Evolutionary conservation across 805 yeast species (phyloP).

Genomic region (Sporopachydermia lactativora): DNA sequence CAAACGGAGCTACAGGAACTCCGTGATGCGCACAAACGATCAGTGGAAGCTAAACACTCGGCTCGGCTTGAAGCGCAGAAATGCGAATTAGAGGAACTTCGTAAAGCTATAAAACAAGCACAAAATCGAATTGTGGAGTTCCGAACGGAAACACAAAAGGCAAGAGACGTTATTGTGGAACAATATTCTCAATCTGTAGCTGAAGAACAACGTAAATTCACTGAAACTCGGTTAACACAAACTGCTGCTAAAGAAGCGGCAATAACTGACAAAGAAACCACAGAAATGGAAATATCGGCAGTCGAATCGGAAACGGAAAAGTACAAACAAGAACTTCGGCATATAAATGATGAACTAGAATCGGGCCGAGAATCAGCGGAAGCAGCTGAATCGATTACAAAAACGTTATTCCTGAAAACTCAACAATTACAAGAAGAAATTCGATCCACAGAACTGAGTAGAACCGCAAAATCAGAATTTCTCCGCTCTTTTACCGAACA

Average conservation of each 20-base stretch:
- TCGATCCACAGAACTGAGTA: not conserved
- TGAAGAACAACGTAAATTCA: not conserved
- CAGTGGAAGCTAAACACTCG: not conserved
- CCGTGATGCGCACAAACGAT: not conserved
- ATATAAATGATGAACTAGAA: constrained; percentile 13
- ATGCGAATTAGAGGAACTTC: not conserved
- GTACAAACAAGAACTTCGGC: constrained; percentile 15
- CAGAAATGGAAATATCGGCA: constrained; percentile 10
- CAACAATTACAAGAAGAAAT: not conserved
- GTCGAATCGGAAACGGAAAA: constrained; percentile 16
- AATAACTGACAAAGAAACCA: constrained; percentile 8
- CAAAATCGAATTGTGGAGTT: not conserved
- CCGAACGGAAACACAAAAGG: not conserved
- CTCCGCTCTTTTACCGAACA: constrained; percentile 17
- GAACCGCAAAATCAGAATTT: not conserved
- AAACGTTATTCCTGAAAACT: not conserved
- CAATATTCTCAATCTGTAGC: not conserved
- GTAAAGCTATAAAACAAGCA: not conserved
- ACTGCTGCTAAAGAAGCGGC: too few relatives aligned
- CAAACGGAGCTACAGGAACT: not conserved
- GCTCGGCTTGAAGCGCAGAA: not conserved
- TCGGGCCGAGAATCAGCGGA: not conserved
- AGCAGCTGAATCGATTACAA: constrained; percentile 2
- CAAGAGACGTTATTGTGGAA: not conserved
- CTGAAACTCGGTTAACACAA: not conserved